Evolutionary conservation across 1,284 basidiomycete genomes (phyloP), one percentile per base, ranked within the genome.

Genomic region (Coriolopsis trogii): DNA sequence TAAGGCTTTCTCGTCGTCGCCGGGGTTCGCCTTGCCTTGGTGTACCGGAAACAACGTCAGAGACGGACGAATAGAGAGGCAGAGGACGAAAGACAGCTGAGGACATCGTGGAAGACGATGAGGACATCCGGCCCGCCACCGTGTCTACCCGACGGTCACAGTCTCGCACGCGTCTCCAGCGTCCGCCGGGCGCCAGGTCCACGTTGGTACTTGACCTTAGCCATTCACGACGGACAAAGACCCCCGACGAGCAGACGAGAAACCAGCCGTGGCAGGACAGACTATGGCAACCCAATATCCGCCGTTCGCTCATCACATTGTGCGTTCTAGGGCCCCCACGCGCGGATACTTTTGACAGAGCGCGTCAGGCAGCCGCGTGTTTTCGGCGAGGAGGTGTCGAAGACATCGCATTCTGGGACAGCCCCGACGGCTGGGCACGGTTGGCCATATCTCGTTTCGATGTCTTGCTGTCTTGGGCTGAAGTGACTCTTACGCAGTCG

Each of bases 311-410:
- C 51, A 43, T 41, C 38, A 30, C 25, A n/a, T n/a, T n/a, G n/a
- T 46, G 51, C 54, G 57, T 59, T 55, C 53, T 42, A 56, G 57
- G 54, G 54, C 57, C 43, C 46, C n/a, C n/a, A 44, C 57, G 31
- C 53, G 43, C 48, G 51, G 45, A 25, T 16, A 38, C 47, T 45
- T 46, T 56, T 53, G 57, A 51, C 57, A 51, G 49, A 38, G 48
- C 48, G 51, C 53, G 54, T 30, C 51, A 50, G 49, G 51, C 53
- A 31, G 46, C 57, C 57, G 42, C 57, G 51, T 59, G 57, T 59
- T 59, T 59, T 53, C 53, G 49, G 51, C 49, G 57, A 47, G 57
- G 57, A 52, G n/a, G n/a, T n/a, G 42, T 38, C 49, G 49, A 59
- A 55, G 50, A 47, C 57, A 40, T 53, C 51, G 53, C 55, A 55